A percentile compares a stretch with the other conserved stretches of the same genome.
Evolutionary conservation across 805 yeast genomes (phyloP).

Genomic region (Saturnispora gosingensis): DNA sequence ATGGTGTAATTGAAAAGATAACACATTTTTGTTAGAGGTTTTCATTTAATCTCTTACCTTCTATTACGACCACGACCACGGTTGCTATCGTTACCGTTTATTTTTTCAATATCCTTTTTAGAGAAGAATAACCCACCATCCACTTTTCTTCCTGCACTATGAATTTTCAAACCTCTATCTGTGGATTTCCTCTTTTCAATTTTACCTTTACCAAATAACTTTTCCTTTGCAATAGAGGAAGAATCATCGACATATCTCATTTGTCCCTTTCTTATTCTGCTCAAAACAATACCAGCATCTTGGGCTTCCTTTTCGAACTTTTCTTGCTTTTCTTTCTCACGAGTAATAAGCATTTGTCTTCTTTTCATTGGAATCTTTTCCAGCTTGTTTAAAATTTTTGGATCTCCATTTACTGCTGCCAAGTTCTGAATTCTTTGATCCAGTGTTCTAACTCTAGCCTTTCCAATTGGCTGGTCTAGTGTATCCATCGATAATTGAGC

Average conservation of each 20-base stretch:
- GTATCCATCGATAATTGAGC: constrained; percentile 60
- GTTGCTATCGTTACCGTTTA: constrained; percentile 14
- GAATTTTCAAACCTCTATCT: constrained; percentile 71
- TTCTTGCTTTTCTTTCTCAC: constrained; percentile 35
- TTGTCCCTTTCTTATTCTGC: constrained; percentile 60
- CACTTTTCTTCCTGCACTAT: constrained; percentile 68
- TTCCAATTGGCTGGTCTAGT: constrained; percentile 56
- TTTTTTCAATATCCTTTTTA: constrained; percentile 51
- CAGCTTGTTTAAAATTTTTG: constrained; percentile 31
- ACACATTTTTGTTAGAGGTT: not conserved
- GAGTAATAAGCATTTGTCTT: constrained; percentile 67
- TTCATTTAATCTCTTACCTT: not conserved
- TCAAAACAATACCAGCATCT: constrained; percentile 84
- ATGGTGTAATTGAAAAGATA: not conserved
- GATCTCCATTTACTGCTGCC: constrained; percentile 36
- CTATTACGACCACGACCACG: not conserved
- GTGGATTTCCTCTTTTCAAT: constrained; percentile 33
- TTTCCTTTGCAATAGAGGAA: constrained; percentile 42
- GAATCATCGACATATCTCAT: constrained; percentile 45
- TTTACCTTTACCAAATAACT: constrained; percentile 41
- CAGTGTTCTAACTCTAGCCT: constrained; percentile 55
- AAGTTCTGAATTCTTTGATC: constrained; percentile 45
- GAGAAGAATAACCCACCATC: constrained; percentile 70
- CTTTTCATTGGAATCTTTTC: constrained; percentile 85
- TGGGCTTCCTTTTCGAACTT: constrained; percentile 68